Evolutionary conservation across 2,329 filamentous ascomycete species (phyloP), one percentile per base, ranked within the genome.

Genomic region (Fusarium falciforme): DNA sequence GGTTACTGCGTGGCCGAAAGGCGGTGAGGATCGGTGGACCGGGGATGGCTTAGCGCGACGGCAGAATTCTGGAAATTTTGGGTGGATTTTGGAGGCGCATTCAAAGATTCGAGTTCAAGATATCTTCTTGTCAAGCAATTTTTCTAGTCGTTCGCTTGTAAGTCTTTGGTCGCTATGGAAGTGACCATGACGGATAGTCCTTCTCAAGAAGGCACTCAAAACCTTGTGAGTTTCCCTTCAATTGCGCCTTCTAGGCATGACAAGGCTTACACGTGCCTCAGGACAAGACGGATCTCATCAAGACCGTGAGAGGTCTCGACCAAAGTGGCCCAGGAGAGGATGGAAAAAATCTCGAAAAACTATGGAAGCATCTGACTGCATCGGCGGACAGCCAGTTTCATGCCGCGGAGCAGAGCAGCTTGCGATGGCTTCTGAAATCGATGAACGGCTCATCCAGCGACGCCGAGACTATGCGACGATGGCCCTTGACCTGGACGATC

Each of bases 381-480:
- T 82, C 83, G 3, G 82, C 82, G 4, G 78, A 82, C 25, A 81
- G 82, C 2, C 80, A 82, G 38, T 88, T 88, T 54, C 87, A 86
- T 70, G 88, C 88, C 3, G 85, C 87, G 4, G 89, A 91, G 73
- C 87, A 90, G 75, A 89, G 86, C 67, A 86, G 90, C 61, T 77
- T 93, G 65, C 86, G 89, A 83, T 90, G 91, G 85, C 84, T 94
- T 2, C 85, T 93, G 62, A 90, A 91, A 76, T 87, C 87, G 62
- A 90, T 91, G 88, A 87, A 86, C 69, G 85, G 85, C 22, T 74
- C 83, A 44, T 80, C 82, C 27, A 82, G 83, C 35, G 80, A 85
- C 40, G 86, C 87, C 61, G 88, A 90, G 78, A 86, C 84, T 44
- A 76, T 90, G 60, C 86, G 89, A 75, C 84, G 89, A 70, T 89